Conservation (phyloP, 2,329 filamentous ascomycete species). For the Colletotrichum tabaci region DNA sequence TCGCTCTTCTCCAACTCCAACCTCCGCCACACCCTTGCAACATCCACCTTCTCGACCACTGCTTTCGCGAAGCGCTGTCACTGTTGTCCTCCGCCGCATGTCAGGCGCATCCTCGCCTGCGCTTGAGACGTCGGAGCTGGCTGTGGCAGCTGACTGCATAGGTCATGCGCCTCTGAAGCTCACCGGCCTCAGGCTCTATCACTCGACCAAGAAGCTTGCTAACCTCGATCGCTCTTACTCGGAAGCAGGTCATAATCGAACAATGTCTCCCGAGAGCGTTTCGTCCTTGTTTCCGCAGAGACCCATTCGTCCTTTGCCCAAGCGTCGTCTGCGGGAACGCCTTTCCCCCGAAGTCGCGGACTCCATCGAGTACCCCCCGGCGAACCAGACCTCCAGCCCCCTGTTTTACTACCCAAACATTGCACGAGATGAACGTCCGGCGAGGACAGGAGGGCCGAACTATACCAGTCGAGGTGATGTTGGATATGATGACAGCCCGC, state of each 20-base stretch:
- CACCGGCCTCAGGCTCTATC: constrained; percentile 15
- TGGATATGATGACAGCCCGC: constrained; percentile 44
- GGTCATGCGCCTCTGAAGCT: constrained; percentile 19
- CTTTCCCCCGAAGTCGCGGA: constrained; percentile 88
- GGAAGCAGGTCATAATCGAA: constrained; percentile 61
- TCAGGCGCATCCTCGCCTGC: constrained; percentile 4
- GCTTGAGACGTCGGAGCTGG: constrained; percentile 15
- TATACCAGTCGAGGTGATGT: constrained; percentile 9
- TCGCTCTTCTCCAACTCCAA: constrained; percentile 44
- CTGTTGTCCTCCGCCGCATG: constrained; percentile 2
- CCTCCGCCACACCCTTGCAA: constrained; percentile 50
- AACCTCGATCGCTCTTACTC: constrained; percentile 35
- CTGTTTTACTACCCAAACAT: constrained; percentile 79
- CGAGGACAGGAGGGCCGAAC: constrained; percentile 47
- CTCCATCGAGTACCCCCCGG: constrained; percentile 85
- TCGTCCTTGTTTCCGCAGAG: constrained; percentile 89
- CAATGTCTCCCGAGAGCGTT: constrained; percentile 80
- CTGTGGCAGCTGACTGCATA: constrained; percentile 26
- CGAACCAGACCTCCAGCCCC: constrained; percentile 78
- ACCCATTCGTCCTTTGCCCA: constrained; percentile 93
- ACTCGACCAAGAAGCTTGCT: constrained; percentile 27
- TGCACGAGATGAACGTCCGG: constrained; percentile 43
- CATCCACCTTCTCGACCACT: constrained; percentile 14
- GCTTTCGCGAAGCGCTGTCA: constrained; percentile 3
- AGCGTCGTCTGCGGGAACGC: constrained; percentile 87